phyloP scores from a whole-genome alignment of 2,329 filamentous ascomycete genomes.

The Aspergillus thermomutatus region DNA sequence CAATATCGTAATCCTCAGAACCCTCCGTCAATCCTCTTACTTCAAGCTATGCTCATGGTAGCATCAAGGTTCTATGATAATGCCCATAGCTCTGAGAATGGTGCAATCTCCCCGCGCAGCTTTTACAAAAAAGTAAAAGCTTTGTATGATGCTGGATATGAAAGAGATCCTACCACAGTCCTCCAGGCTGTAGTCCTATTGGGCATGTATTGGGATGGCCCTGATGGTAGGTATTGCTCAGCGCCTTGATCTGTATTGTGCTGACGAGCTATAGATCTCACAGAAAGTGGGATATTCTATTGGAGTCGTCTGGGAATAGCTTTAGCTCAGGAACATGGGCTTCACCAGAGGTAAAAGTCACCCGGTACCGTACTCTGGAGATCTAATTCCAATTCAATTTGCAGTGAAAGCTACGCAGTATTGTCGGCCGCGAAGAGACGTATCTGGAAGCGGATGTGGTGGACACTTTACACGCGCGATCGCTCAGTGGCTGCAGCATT shows the following conservation, averaged over 20 bases:
- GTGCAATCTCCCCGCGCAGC: constrained; percentile 1
- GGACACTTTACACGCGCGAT: constrained; percentile 14
- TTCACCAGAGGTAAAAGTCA: constrained; percentile 5
- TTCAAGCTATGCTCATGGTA: constrained; percentile 12
- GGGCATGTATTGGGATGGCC: constrained; percentile 13
- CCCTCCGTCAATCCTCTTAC: constrained; percentile 8
- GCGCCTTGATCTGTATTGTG: background rate
- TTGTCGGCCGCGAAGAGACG: constrained; percentile 1
- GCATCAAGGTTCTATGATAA: constrained; percentile 4
- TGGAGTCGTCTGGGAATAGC: constrained; percentile 15
- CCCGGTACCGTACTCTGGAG: background rate
- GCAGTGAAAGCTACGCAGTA: constrained; percentile 7
- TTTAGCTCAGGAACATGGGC: constrained; percentile 8
- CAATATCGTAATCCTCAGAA: constrained; percentile 1
- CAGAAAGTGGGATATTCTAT: constrained; percentile 14
- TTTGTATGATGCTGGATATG: constrained; percentile 13
- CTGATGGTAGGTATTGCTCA: constrained; percentile 8
- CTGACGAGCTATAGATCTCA: constrained; percentile 9
- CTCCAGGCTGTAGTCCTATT: constrained; percentile 9
- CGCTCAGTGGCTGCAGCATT: constrained; percentile 15
- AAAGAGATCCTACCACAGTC: constrained; percentile 1
- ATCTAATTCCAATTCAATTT: background rate
- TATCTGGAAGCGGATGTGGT: constrained; percentile 13
- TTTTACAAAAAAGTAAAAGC: constrained; percentile 14
- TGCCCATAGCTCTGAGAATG: background rate